A percentile compares a stretch with the other conserved stretches of the same genome.
phyloP scores from a whole-genome alignment of 768 basidiomycete genomes.

The Dendrothele bispora region DNA sequence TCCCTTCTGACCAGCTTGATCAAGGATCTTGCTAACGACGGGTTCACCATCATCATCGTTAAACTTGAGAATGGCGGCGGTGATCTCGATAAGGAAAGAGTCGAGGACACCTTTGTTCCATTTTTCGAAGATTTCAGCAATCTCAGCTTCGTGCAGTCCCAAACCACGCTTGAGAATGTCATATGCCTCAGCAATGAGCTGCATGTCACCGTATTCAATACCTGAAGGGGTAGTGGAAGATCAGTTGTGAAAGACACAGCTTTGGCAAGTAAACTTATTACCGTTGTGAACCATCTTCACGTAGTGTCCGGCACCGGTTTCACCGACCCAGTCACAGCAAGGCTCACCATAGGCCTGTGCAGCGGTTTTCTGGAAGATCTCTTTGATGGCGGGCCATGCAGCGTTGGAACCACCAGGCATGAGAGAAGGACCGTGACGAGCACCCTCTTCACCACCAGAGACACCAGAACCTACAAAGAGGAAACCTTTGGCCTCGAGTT shows the following conservation, averaged over 20 bases:
- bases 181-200: conserved; percentile 97
- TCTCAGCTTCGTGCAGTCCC: conserved; percentile 82
- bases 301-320: conserved; percentile 94
- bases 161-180: conserved; percentile 98
- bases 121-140: conserved; percentile 88
- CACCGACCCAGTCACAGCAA: conserved; percentile 99
- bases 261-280: conserved; percentile 29
- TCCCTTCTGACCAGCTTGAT: conserved; percentile 97
- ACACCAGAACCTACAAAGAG: conserved; percentile 99
- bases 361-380: conserved; percentile 97
- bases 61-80: conserved; percentile 94
- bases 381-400: conserved; percentile 96
- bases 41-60: conserved; percentile 94
- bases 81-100: conserved; percentile 99
- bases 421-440: conserved; percentile 93
- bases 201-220: conserved; percentile 99
- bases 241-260: conserved; percentile 8
- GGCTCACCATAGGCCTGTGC: conserved; percentile 94
- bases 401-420: conserved; percentile 97
- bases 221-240: conserved; percentile 46
- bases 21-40: conserved; percentile 91
- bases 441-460: conserved; percentile 99
- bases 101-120: conserved; percentile 99
- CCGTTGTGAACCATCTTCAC: conserved; percentile 99
- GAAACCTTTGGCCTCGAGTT: conserved; percentile 92